Base-by-base conservation (phyloP, 225 moss, liverwort and hornwort genomes). In the Anthoceros angustus region DNA sequence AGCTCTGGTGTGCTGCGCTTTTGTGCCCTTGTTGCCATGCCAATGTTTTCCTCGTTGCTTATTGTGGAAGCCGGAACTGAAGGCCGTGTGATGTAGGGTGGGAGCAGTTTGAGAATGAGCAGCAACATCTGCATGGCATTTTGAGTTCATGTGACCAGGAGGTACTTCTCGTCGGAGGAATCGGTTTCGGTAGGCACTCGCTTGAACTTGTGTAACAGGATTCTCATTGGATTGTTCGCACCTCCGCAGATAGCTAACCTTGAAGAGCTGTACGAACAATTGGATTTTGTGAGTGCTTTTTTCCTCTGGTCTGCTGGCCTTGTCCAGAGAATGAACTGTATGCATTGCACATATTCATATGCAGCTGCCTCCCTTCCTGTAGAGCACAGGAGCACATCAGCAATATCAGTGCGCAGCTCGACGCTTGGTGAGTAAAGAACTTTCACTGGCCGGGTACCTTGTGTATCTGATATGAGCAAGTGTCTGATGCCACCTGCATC, bases 371-470 rank as follows among this genome's bases (percentile, higher is more conserved):
- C n/a, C 10, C 8, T 55, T 9, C 55, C 7, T 55, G 6, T 15
- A 55, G 55, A 55, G 55, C 55, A 55, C 55, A 55, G 14, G 55
- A 18, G 55, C 14, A 55, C 55, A 55, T 18, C n/a, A 55, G 55
- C 5, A 55, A 55, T 55, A 55, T 15, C n/a, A 55, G 55, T 15
- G n/a, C 8, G 55, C 55, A 55, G 0, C 23, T 7, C 18, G 55
- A 55, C 55, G 55, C 6, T 20, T 55, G 55, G 55, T 55, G 55
- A 55, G 55, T 4, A 20, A 55, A 18, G 55, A 0, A 9, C 18
- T 18, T 55, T 11, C 45, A 46, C 45, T 23, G 5, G 55, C n/a
- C 6, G 14, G 14, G 18, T 15, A 18, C 18, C 23, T 32, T 32
- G 4, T 32, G 32, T 32, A 32, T 32, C 32, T 32, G 32, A 4